Conservation (phyloP, 31 red algal genomes). For the Asparagopsis taxiformis region DNA sequence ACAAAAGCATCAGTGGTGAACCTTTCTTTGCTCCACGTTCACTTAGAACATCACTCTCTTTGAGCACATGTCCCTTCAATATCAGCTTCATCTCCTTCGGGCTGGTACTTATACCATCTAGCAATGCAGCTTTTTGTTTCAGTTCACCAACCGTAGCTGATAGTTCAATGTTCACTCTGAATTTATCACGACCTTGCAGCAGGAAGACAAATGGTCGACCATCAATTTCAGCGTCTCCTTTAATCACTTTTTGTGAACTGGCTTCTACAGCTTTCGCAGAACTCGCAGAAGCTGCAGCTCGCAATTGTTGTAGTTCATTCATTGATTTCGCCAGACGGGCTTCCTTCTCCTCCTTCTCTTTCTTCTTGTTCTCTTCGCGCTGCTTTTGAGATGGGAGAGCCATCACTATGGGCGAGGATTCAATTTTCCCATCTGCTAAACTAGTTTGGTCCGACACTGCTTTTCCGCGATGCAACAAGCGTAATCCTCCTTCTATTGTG, state of each 20-base stretch:
- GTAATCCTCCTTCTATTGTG: neutral
- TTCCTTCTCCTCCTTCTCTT: neutral
- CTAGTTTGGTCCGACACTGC: neutral
- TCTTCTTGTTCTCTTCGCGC: neutral
- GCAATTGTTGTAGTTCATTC: neutral
- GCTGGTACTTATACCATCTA: neutral
- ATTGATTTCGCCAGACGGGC: neutral
- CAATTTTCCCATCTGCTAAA: neutral
- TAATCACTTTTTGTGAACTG: neutral
- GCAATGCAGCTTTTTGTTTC: neutral
- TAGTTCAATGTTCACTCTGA: conserved; percentile 18
- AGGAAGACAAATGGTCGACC: conserved; percentile 5
- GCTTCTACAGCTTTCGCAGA: no score
- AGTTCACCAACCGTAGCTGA: conserved; percentile 1
- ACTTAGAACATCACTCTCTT: conserved; percentile 6
- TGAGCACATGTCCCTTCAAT: conserved; percentile 15
- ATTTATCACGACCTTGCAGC: conserved; percentile 3
- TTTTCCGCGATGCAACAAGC: neutral
- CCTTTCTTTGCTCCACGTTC: conserved; percentile 20
- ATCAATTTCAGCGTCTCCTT: conserved; percentile 4
- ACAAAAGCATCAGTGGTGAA: conserved; percentile 26
- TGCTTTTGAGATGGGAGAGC: neutral
- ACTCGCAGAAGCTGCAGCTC: neutral
- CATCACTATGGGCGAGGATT: neutral
- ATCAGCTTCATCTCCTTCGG: conserved; percentile 14